Percentiles rank a stretch among this genome's conserved stretches.
Conservation (phyloP, 1,284 basidiomycete genomes). For the Meira miltonrushii region DNA sequence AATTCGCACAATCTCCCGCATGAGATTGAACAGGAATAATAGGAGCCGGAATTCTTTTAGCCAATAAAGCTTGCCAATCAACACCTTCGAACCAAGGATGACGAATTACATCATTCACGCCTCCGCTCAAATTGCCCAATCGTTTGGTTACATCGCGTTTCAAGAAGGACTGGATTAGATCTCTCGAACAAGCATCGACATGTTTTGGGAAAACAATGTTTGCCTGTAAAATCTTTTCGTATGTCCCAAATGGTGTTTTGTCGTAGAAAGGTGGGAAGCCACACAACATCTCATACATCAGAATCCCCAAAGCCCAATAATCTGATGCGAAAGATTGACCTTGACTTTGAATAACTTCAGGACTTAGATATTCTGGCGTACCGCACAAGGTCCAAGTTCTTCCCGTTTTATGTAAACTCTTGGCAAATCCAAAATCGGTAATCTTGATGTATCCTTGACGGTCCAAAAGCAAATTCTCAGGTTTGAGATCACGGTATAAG, state of each 20-base stretch:
- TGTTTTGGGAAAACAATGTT: slow-evolving; percentile 54
- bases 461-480: slow-evolving; percentile 58
- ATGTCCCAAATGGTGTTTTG: slow-evolving; percentile 32
- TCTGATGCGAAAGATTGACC: slow-evolving; percentile 58
- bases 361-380: slow-evolving; percentile 50
- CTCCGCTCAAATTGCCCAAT: slow-evolving; percentile 56
- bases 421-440: slow-evolving; percentile 59
- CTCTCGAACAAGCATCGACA: slow-evolving; percentile 52
- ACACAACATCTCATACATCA: slow-evolving; percentile 57
- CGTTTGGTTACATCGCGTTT: slow-evolving; percentile 56
- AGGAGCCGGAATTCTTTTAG: slow-evolving; percentile 55
- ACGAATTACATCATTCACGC: slow-evolving; percentile 56
- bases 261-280: slow-evolving; percentile 22
- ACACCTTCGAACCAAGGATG: slow-evolving; percentile 58
- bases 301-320: slow-evolving; percentile 58
- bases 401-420: slow-evolving; percentile 53
- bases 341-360: slow-evolving; percentile 50
- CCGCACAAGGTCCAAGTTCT: slow-evolving; percentile 56
- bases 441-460: slow-evolving; percentile 53
- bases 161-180: slow-evolving; percentile 56
- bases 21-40: slow-evolving; percentile 52
- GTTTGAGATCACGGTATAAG: slow-evolving; percentile 58
- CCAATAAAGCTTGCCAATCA: slow-evolving; percentile 53
- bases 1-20: slow-evolving; percentile 32
- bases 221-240: slow-evolving; percentile 54